phyloP scores from a whole-genome alignment of 768 basidiomycete species.

The Amanita muscaria region DNA sequence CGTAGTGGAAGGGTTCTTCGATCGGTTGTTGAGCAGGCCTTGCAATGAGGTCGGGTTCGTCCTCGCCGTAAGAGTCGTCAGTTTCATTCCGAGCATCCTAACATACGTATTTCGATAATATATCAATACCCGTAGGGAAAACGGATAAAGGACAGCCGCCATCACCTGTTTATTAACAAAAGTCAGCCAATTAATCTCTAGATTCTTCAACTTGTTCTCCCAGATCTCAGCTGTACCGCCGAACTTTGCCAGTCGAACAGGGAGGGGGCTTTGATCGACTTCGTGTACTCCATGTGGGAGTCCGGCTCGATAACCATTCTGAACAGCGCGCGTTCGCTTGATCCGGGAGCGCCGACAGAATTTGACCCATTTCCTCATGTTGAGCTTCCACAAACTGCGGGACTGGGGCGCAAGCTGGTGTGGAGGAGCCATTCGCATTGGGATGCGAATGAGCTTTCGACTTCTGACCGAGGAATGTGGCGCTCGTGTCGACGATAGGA shows the following conservation, averaged over 20 bases:
- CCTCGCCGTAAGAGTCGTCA: not conserved
- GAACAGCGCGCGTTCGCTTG: constrained; percentile 24
- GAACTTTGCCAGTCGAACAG: not conserved
- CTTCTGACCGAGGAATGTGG: constrained; percentile 40
- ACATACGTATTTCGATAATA: no score
- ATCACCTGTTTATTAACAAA: not conserved
- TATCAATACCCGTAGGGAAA: no score
- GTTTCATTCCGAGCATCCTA: not conserved
- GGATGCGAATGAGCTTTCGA: constrained; percentile 41
- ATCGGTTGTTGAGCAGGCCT: not conserved
- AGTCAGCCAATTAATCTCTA: not conserved
- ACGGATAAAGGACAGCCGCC: not conserved
- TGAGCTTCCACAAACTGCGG: constrained; percentile 23
- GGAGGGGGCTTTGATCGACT: constrained; percentile 7
- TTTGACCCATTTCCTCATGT: constrained; percentile 36
- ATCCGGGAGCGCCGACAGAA: constrained; percentile 30
- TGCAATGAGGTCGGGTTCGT: not conserved
- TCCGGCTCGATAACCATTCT: constrained; percentile 23
- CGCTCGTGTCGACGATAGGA: constrained; percentile 25
- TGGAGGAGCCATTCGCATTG: constrained; percentile 53
- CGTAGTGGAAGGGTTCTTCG: constrained; percentile 32
- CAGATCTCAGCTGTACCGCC: not conserved
- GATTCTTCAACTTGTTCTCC: not conserved
- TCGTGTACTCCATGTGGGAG: constrained; percentile 17
- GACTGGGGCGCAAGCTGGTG: constrained; percentile 30